Conservation (phyloP, 768 basidiomycete genomes). For the Solioccasus polychromus region DNA sequence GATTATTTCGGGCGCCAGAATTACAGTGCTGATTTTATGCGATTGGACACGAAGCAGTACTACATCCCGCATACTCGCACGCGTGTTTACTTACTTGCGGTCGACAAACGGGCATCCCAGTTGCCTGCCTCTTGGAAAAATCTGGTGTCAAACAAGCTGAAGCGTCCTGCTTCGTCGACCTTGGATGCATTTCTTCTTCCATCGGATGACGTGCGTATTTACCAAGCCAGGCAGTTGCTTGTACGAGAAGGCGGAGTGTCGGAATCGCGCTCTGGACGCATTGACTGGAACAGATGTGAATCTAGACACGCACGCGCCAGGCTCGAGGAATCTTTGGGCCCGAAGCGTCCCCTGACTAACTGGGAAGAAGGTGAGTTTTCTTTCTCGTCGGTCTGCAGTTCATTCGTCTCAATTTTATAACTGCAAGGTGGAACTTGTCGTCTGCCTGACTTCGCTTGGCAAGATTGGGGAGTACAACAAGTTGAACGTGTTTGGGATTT, state of each 20-base stretch:
- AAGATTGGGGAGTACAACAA: slow-evolving; percentile 89
- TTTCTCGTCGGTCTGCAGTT: not conserved
- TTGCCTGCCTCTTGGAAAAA: slow-evolving; percentile 71
- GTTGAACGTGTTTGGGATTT: slow-evolving; percentile 95
- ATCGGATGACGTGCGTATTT: slow-evolving; percentile 88
- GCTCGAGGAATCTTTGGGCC: slow-evolving; percentile 77
- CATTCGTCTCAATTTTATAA: not conserved
- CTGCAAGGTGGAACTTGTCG: slow-evolving; percentile 73
- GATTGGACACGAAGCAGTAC: slow-evolving; percentile 84
- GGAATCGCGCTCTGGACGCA: slow-evolving; percentile 69
- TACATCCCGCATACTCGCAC: slow-evolving; percentile 96
- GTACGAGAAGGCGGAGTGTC: slow-evolving; percentile 64
- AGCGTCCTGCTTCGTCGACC: slow-evolving; percentile 83
- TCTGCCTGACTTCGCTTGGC: slow-evolving; percentile 87
- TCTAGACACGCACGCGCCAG: slow-evolving; percentile 87
- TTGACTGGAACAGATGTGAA: slow-evolving; percentile 92
- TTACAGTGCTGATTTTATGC: slow-evolving; percentile 68
- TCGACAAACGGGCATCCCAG: slow-evolving; percentile 57
- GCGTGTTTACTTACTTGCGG: slow-evolving; percentile 82
- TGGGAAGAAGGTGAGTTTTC: slow-evolving; percentile 80
- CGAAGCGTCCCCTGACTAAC: slow-evolving; percentile 81
- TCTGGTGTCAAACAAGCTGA: slow-evolving; percentile 55
- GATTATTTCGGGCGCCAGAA: slow-evolving; percentile 70
- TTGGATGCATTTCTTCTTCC: slow-evolving; percentile 91
- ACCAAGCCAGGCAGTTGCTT: slow-evolving; percentile 82